Percentiles rank a stretch among this genome's conserved stretches.
Conservation (phyloP, 2,329 filamentous ascomycete species). For the Diaporthe australafricana region DNA sequence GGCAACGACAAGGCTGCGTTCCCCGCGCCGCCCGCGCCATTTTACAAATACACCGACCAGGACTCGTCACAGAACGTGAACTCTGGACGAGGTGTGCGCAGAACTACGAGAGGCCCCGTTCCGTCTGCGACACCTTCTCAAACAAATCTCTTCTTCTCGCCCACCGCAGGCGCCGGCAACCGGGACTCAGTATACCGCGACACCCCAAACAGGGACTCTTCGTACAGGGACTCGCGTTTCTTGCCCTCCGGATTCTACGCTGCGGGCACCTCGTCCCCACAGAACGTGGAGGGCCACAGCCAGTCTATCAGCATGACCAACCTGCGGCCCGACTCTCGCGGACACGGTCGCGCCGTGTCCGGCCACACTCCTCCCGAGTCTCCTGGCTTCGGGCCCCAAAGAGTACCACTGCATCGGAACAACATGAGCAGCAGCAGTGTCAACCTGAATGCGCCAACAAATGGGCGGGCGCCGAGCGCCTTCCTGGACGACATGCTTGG, state of each 20-base stretch:
- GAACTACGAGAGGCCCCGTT: constrained; percentile 63
- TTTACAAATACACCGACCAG: constrained; percentile 74
- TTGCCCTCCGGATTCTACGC: constrained; percentile 94
- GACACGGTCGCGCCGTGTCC: constrained; percentile 56
- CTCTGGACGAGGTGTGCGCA: constrained; percentile 62
- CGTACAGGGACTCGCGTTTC: constrained; percentile 80
- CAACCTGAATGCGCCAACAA: constrained; percentile 72
- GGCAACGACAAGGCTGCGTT: constrained; percentile 78
- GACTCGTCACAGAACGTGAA: constrained; percentile 64
- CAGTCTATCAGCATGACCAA: constrained; percentile 72
- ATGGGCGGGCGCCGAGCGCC: constrained; percentile 83
- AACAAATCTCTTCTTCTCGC: constrained; percentile 92
- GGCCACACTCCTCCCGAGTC: constrained; percentile 73
- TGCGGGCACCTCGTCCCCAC: constrained; percentile 71
- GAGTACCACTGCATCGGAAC: constrained; percentile 44
- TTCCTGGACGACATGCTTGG: constrained; percentile 92
- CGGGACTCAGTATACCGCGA: constrained; percentile 31
- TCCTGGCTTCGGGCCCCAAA: constrained; percentile 64
- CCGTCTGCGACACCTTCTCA: constrained; percentile 69
- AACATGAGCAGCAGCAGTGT: constrained; percentile 74
- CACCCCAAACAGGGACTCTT: constrained; percentile 38
- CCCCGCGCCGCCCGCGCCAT: constrained; percentile 66
- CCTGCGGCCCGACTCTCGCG: constrained; percentile 68
- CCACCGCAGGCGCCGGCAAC: constrained; percentile 76
- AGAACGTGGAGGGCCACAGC: constrained; percentile 58